Evolutionary conservation across 1,139 yeast genomes (phyloP).

Genomic region (Lizanozyma gosingica): DNA sequence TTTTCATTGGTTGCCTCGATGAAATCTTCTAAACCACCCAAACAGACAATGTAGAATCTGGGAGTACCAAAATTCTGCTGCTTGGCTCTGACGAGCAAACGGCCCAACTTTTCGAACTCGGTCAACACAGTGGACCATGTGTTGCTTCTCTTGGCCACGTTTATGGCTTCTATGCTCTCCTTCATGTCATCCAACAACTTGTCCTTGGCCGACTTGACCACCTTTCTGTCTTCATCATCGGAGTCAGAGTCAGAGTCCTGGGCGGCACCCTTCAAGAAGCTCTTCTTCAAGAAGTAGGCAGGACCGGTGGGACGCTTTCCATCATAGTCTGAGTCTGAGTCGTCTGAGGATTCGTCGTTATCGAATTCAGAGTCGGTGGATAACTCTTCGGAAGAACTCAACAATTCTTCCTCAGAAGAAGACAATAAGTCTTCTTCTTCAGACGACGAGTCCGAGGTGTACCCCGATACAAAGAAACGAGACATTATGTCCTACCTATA

Average conservation of each 20-base stretch:
- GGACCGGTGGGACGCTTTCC: slow-evolving; percentile 43
- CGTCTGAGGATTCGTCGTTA: slow-evolving; percentile 30
- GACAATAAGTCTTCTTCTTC: slow-evolving; percentile 63
- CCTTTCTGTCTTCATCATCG: slow-evolving; percentile 64
- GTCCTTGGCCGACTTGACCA: slow-evolving; percentile 90
- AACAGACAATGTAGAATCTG: slow-evolving; percentile 54
- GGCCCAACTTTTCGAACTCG: slow-evolving; percentile 74
- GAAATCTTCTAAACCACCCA: slow-evolving; percentile 67
- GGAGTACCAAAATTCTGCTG: slow-evolving; percentile 75
- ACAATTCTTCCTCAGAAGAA: slow-evolving; percentile 35
- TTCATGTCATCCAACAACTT: slow-evolving; percentile 85
- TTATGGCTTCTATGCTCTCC: slow-evolving; percentile 57
- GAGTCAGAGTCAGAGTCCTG: slow-evolving; percentile 42
- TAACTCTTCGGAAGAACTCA: slow-evolving; percentile 19
- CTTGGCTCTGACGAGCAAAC: slow-evolving; percentile 55
- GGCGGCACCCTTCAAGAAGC: slow-evolving; percentile 40
- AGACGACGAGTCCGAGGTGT: slow-evolving; percentile 52
- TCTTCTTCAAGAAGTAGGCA: slow-evolving; percentile 48
- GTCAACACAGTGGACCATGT: slow-evolving; percentile 74
- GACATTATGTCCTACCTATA: slow-evolving; percentile 37
- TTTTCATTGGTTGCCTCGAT: slow-evolving; percentile 48
- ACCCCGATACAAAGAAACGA: slow-evolving; percentile 63
- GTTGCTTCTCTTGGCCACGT: slow-evolving; percentile 57
- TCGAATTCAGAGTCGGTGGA: slow-evolving; percentile 36
- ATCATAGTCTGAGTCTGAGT: slow-evolving; percentile 29